Evolutionary conservation across 164 flowering plant genomes (phyloP).

Genomic region (Vitis rotundifolia): DNA sequence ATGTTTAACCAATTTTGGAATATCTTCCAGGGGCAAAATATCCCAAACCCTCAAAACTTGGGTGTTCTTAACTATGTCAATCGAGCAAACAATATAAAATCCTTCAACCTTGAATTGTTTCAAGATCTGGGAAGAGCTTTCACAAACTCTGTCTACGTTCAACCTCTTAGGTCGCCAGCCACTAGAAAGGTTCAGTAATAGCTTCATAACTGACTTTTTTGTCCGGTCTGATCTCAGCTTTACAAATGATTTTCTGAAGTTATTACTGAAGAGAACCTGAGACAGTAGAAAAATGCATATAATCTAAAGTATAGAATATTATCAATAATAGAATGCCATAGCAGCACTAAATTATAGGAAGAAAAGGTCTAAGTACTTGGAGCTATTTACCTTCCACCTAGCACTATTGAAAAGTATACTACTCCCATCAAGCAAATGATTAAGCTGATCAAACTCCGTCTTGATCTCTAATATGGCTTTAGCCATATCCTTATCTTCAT

Average conservation of each 20-base stretch:
- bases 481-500: constrained; percentile 44
- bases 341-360: too few species aligned
- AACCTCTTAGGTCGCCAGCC: constrained; percentile 71
- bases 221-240: constrained; percentile 27
- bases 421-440: constrained; percentile 55
- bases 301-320: not conserved
- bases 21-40: constrained; percentile 55
- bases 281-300: not conserved
- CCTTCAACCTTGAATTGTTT: constrained; percentile 55
- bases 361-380: not conserved
- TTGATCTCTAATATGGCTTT: constrained; percentile 48
- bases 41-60: constrained; percentile 82
- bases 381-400: constrained; percentile 69
- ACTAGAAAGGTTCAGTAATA: constrained; percentile 47
- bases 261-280: constrained; percentile 67
- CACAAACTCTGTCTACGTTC: constrained; percentile 35
- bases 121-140: constrained; percentile 40
- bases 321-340: not conserved
- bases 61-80: constrained; percentile 48
- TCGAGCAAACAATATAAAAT: constrained; percentile 48
- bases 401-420: constrained; percentile 53
- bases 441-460: constrained; percentile 64
- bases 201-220: constrained; percentile 39
- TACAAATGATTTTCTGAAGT: constrained; percentile 54
- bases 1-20: constrained; percentile 51